Conservation (phyloP, 495 filamentous ascomycete genomes). For the Penicillium waksmanii region DNA sequence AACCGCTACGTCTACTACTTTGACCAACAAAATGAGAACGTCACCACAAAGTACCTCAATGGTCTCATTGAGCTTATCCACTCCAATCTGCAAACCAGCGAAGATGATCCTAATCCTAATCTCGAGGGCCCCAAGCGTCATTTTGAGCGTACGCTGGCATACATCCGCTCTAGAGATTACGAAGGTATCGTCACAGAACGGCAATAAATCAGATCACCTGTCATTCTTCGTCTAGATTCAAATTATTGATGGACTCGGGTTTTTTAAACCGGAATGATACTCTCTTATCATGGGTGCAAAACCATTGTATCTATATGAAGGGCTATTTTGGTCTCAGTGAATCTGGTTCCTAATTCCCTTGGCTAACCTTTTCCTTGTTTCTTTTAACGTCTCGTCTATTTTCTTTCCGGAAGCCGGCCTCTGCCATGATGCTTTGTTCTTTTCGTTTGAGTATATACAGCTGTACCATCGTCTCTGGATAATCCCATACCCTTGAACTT, state of each 20-base stretch:
- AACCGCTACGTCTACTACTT: constrained; percentile 99
- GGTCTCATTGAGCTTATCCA: constrained; percentile 98
- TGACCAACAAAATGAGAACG: constrained; percentile 97
- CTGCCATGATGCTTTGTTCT: constrained; percentile 16
- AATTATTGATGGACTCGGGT: not conserved
- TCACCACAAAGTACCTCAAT: constrained; percentile 97
- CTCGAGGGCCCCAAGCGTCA: constrained; percentile 88
- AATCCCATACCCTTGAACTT: constrained; percentile 29
- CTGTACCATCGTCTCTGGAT: constrained; percentile 36
- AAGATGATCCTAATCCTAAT: constrained; percentile 66
- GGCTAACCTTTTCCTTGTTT: constrained; percentile 12
- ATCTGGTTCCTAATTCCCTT: constrained; percentile 3
- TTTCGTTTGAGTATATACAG: constrained; percentile 38
- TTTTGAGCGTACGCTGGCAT: constrained; percentile 91
- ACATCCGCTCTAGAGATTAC: constrained; percentile 87
- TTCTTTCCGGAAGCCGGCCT: constrained; percentile 28
- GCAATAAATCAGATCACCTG: constrained; percentile 37
- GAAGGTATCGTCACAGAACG: constrained; percentile 85
- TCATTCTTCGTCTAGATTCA: not conserved
- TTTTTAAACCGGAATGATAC: not conserved
- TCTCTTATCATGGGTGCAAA: not conserved
- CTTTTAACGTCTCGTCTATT: not conserved
- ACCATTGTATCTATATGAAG: not conserved
- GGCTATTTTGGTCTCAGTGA: not conserved
- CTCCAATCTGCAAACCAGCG: constrained; percentile 85